These are phyloP conservation scores for Talaromyces thailandensis DNA, from an alignment of 495 filamentous ascomycete genomes.

Conservation along the genomic window DNA sequence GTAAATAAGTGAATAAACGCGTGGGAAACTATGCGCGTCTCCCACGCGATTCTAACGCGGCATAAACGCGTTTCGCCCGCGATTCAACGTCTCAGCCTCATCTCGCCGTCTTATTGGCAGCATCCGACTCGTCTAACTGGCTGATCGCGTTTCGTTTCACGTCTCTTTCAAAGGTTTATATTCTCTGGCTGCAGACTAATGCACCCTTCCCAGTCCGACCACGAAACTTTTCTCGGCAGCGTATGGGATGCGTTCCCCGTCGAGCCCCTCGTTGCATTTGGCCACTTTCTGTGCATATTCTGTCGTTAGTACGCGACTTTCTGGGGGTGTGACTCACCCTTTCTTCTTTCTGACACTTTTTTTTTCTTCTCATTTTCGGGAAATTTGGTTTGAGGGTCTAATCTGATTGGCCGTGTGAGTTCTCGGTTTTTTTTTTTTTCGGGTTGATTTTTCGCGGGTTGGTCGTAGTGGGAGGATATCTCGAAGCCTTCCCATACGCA, in stretches of 20 bases:
- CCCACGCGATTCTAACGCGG: neutral
- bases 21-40: neutral
- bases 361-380: neutral
- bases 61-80: neutral
- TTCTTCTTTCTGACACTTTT: neutral
- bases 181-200: neutral
- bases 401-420: neutral
- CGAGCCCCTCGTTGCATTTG: neutral
- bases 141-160: neutral
- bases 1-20: neutral
- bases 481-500: neutral
- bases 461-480: neutral
- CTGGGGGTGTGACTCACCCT: neutral
- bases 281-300: neutral
- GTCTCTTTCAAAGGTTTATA: no score
- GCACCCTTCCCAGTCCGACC: neutral
- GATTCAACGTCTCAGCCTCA: neutral
- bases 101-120: neutral
- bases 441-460: no score
- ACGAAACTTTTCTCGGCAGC: neutral
- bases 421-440: neutral
- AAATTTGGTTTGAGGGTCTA: neutral
- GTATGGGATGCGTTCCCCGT: neutral
- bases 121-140: neutral
- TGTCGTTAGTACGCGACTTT: neutral